A percentile compares a stretch with the other conserved stretches of the same genome.
These are phyloP conservation scores for Glomus cerebriforme DNA, from an alignment of 192 early-diverging fungal species.

Conservation along the genomic window DNA sequence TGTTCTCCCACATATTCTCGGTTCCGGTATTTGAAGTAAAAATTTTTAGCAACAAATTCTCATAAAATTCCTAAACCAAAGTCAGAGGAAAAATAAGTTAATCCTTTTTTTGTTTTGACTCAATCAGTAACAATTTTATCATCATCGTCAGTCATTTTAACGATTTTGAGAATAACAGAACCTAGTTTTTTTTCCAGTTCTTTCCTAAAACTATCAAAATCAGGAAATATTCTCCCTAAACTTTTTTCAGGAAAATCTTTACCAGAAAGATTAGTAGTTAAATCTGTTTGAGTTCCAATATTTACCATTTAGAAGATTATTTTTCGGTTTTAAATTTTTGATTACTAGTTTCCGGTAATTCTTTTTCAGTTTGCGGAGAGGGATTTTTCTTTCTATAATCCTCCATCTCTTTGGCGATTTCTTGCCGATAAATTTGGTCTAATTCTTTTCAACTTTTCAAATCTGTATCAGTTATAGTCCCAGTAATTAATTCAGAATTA, in stretches of 20 bases:
- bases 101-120: neutral
- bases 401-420: conserved; percentile 17
- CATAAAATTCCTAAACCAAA: conserved; percentile 15
- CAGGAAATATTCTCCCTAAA: neutral
- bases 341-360: too few species aligned
- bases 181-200: neutral
- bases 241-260: conserved; percentile 23
- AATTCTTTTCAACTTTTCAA: conserved; percentile 3
- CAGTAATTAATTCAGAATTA: conserved; percentile 15
- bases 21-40: conserved; percentile 8
- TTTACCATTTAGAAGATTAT: too few species aligned
- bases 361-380: neutral
- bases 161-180: neutral
- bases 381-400: conserved; percentile 20
- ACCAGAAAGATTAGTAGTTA: too few species aligned
- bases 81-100: neutral
- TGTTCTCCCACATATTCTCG: conserved; percentile 21
- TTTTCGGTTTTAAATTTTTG: too few species aligned
- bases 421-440: conserved; percentile 23
- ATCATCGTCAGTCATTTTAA: neutral
- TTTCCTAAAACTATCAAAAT: conserved; percentile 19
- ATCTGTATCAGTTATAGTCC: neutral
- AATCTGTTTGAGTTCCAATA: too few species aligned
- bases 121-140: neutral
- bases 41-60: neutral